Evolutionary conservation across 2,329 filamentous ascomycete species (phyloP).

Genomic region (Neocucurbitaria cava): DNA sequence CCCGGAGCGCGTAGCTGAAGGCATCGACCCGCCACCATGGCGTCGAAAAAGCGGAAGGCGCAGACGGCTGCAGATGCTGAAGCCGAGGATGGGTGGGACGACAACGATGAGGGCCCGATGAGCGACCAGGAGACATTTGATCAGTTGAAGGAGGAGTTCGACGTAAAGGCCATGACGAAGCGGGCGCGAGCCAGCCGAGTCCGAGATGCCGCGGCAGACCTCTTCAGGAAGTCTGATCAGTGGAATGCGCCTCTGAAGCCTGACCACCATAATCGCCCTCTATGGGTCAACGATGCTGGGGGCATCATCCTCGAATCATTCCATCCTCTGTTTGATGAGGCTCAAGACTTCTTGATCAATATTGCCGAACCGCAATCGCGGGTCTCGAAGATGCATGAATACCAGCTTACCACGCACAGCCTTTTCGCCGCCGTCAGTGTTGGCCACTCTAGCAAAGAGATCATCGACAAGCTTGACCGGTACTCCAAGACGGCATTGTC

Average conservation of each 20-base stretch:
- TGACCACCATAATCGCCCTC: slow-evolving; percentile 85
- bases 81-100: slow-evolving; percentile 63
- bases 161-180: slow-evolving; percentile 45
- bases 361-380: slow-evolving; percentile 93
- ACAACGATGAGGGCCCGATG: slow-evolving; percentile 56
- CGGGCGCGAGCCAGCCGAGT: slow-evolving; percentile 29
- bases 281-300: slow-evolving; percentile 91
- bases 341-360: slow-evolving; percentile 93
- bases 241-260: slow-evolving; percentile 82
- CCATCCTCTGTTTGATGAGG: slow-evolving; percentile 82
- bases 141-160: slow-evolving; percentile 51
- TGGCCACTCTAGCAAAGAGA: slow-evolving; percentile 86
- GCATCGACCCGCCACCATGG: slow-evolving; percentile 37
- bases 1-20: slow-evolving; percentile 22
- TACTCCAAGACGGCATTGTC: slow-evolving; percentile 90
- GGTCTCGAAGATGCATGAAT: slow-evolving; percentile 91
- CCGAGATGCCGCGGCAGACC: slow-evolving; percentile 61
- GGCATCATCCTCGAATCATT: slow-evolving; percentile 95
- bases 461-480: slow-evolving; percentile 85
- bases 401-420: slow-evolving; percentile 88
- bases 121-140: slow-evolving; percentile 57
- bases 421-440: slow-evolving; percentile 95
- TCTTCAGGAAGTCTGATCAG: slow-evolving; percentile 74
- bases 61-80: slow-evolving; percentile 38
- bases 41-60: slow-evolving; percentile 59